Percentiles rank a stretch among this genome's conserved stretches.
Evolutionary conservation across 176 grass and related monocot genomes (phyloP).

Genomic region (Carex pumila): DNA sequence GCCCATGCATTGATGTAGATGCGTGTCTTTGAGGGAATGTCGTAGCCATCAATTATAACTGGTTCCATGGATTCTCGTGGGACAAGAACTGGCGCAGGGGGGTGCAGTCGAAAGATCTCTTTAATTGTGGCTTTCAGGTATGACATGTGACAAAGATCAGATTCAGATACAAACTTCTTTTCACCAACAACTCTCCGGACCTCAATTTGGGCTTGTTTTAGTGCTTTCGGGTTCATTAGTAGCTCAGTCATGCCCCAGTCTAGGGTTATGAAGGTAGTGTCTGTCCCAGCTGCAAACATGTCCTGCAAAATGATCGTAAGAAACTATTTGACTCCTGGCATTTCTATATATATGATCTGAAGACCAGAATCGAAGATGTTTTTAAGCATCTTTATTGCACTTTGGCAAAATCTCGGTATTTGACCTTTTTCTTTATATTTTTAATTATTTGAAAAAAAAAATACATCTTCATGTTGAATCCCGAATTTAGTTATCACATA

Average conservation of each 20-base stretch:
- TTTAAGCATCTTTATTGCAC: not conserved
- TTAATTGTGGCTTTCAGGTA: slow-evolving; percentile 53
- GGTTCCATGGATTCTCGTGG: slow-evolving; percentile 16
- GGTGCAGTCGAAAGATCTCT: slow-evolving; percentile 34
- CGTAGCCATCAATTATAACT: not conserved
- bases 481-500: not conserved
- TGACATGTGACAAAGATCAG: slow-evolving; percentile 34
- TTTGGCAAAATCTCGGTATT: not conserved
- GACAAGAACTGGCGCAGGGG: not conserved
- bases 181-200: slow-evolving; percentile 13
- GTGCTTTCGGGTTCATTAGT: slow-evolving; percentile 32
- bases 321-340: not conserved
- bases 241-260: slow-evolving; percentile 73
- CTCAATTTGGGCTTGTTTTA: slow-evolving; percentile 48
- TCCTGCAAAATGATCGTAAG: slow-evolving; percentile 24
- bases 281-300: slow-evolving; percentile 57
- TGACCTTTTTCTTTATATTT: not conserved
- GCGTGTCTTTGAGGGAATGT: not conserved
- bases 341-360: not conserved
- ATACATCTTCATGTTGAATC: not conserved
- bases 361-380: not conserved
- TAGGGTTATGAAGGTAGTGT: slow-evolving; percentile 42
- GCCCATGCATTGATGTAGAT: slow-evolving; percentile 32
- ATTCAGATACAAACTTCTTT: not conserved
- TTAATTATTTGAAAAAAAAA: not conserved